Percentiles rank a stretch among this genome's conserved stretches.
These are phyloP conservation scores for Sphaerostilbella broomeana DNA, from an alignment of 2,329 filamentous ascomycete genomes.

Conservation along the genomic window DNA sequence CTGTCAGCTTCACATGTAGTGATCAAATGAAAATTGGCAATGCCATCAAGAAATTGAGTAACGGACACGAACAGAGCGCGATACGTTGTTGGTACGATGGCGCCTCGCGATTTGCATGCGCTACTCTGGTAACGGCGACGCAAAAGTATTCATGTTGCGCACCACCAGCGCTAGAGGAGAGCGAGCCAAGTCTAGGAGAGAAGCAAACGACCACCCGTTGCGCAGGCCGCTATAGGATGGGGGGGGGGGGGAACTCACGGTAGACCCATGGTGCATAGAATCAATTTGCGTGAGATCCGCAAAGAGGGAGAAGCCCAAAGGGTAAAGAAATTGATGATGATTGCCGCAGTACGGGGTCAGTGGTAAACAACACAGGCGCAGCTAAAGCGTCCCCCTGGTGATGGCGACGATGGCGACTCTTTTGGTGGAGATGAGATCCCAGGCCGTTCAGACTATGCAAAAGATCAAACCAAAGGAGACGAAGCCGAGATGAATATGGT, in stretches of 20 bases:
- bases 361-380: background rate
- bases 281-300: background rate
- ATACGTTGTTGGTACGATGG: background rate
- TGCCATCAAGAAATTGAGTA: background rate
- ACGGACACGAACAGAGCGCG: background rate
- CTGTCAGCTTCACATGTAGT: background rate
- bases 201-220: background rate
- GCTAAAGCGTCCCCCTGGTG: background rate
- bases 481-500: too few species aligned
- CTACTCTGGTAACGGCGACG: background rate
- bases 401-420: background rate
- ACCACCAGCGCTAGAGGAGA: background rate
- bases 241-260: conserved; percentile 13
- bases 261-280: conserved; percentile 10
- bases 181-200: background rate
- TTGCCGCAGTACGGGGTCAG: background rate
- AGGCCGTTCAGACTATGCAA: too few species aligned
- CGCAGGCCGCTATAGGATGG: background rate
- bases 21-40: background rate
- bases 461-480: too few species aligned
- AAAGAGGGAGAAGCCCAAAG: background rate
- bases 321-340: background rate
- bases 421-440: too few species aligned
- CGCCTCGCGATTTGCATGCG: conserved; percentile 1
- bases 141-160: background rate